Evolutionary conservation across 192 early-diverging fungal genomes (phyloP), one percentile per base, ranked within the genome.

Genomic region (Gamsiella multidivaricata): DNA sequence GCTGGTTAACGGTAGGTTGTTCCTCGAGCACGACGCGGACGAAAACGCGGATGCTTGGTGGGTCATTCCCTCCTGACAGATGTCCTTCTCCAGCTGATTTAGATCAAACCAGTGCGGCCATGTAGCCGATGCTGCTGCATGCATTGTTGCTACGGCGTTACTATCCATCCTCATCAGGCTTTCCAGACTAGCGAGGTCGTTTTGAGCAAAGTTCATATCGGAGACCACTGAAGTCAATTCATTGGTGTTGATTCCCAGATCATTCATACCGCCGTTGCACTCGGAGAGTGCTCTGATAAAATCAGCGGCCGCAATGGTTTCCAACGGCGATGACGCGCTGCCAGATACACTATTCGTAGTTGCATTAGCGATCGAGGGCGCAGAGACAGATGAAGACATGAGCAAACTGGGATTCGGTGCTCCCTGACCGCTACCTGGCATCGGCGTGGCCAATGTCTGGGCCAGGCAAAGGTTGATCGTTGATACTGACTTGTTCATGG

Each of bases 81-180:
- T 49, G 54, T 78, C 74, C 39, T 64, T 67, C 26, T 78, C 74
- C 17, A 78, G 46, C 61, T 78, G 74, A 31, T 37, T 36, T 6
- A 78, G 46, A 52, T 78, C 74, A 28, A 78, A 78, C 74, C 74
- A 78, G 60, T 66, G 60, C n/a, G 74, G 74, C 74, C 74, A 78
- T 2, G 65, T 54, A 7, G 70, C 50, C 3, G 65, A 34, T 2
- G 74, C 74, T 6, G 74, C 66, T 2, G 74, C 65, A 22, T 78
- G 72, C 17, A 75, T 56, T 4, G 72, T 64, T 9, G 73, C 73
- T 0, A 60, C 59, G 10, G 64, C 33, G 26, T 45, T 41, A 20
- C 59, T 61, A 28, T 78, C 66, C 65, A 78, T 63, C 59, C 68
- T 52, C 65, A 78, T 78, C 39, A 78, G 33, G 31, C 64, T 78